Percentiles rank a stretch among this genome's conserved stretches.
Conservation (phyloP, 73 alveolate genomes). For the Breviolum minutum region DNA sequence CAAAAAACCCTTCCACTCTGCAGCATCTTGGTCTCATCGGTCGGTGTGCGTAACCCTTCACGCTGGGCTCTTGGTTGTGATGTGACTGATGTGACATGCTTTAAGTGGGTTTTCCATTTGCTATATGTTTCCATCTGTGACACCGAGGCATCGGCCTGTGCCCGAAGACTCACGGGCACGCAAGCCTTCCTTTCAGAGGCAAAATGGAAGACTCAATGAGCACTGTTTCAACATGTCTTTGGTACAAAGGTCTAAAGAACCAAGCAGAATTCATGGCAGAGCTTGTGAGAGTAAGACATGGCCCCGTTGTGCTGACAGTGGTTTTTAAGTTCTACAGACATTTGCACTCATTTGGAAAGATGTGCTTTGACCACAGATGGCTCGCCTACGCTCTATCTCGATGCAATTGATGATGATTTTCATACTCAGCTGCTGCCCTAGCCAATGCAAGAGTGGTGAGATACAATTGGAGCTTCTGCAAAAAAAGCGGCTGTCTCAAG, state of each 20-base stretch:
- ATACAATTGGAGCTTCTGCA: neutral
- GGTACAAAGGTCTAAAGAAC: too few species aligned
- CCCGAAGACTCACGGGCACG: slow-evolving; percentile 91
- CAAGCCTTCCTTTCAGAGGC: slow-evolving; percentile 44
- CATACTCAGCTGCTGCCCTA: slow-evolving; percentile 62
- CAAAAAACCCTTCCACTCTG: neutral
- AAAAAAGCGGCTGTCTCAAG: neutral
- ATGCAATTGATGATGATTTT: slow-evolving; percentile 44
- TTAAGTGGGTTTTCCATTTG: neutral
- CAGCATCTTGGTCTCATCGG: slow-evolving; percentile 51
- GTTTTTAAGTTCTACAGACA: neutral
- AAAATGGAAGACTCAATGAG: neutral
- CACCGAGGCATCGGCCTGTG: slow-evolving; percentile 72
- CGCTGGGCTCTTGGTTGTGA: neutral
- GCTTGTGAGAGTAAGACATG: too few species aligned
- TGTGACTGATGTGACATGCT: neutral
- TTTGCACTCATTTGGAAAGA: neutral
- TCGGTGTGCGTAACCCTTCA: slow-evolving; percentile 38
- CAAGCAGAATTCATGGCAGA: too few species aligned
- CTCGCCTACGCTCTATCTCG: slow-evolving; percentile 92
- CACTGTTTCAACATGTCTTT: too few species aligned
- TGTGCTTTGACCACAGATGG: slow-evolving; percentile 43
- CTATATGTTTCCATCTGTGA: neutral
- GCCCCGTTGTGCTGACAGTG: too few species aligned
- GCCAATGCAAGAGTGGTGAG: neutral